These are phyloP conservation scores for Nothopassalora personata DNA, from an alignment of 2,329 filamentous ascomycete genomes.

Conservation along the genomic window DNA sequence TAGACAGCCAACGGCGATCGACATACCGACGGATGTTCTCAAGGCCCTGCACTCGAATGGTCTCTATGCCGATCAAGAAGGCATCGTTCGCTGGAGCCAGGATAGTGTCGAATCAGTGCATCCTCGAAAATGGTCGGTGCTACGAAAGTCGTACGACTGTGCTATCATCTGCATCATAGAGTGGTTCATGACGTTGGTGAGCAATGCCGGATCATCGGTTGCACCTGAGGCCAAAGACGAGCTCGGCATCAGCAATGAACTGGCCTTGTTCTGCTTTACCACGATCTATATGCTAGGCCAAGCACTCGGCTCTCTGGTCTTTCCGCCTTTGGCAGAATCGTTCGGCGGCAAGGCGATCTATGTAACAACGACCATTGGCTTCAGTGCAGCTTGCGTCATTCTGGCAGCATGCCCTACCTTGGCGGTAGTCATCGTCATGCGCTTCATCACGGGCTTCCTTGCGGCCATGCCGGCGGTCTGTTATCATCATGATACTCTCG, in stretches of 20 bases:
- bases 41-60: neutral
- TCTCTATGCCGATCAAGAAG: neutral
- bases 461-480: constrained; percentile 45
- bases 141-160: constrained; percentile 5
- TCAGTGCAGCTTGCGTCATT: constrained; percentile 34
- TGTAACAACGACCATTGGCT: constrained; percentile 29
- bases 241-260: constrained; percentile 1
- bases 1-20: neutral
- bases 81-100: constrained; percentile 1
- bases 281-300: constrained; percentile 28
- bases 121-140: constrained; percentile 9
- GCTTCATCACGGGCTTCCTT: constrained; percentile 42
- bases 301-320: constrained; percentile 35
- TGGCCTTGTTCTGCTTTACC: constrained; percentile 10
- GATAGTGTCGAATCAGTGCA: neutral
- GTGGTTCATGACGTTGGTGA: constrained; percentile 10
- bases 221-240: neutral
- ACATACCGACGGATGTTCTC: neutral
- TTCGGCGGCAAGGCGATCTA: constrained; percentile 36
- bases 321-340: constrained; percentile 36
- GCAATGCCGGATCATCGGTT: constrained; percentile 11
- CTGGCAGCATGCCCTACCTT: constrained; percentile 36
- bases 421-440: constrained; percentile 35
- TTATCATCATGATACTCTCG: constrained; percentile 23
- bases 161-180: constrained; percentile 13